These are phyloP conservation scores for Helotiales sp. DNA, from an alignment of 2,329 filamentous ascomycete species.

Conservation along the genomic window DNA sequence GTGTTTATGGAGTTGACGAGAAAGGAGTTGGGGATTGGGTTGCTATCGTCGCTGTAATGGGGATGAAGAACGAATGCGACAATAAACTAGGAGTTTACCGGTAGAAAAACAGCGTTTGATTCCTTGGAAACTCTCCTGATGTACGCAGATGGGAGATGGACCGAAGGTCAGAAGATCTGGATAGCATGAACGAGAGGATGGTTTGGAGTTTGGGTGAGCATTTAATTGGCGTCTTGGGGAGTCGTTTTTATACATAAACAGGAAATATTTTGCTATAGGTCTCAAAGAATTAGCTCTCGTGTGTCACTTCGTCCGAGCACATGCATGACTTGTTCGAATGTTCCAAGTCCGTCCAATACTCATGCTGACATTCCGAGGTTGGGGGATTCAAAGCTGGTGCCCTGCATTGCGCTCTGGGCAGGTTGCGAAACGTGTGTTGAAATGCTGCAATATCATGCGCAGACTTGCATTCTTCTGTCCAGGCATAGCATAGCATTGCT, in stretches of 20 bases:
- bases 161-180: not conserved
- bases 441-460: conserved; percentile 13
- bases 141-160: not conserved
- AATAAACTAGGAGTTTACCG: no score
- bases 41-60: not conserved
- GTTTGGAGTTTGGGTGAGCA: conserved; percentile 16
- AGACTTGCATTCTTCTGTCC: not conserved
- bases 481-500: conserved; percentile 9
- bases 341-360: conserved; percentile 4
- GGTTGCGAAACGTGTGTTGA: conserved; percentile 16
- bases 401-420: conserved; percentile 2
- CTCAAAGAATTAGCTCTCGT: not conserved
- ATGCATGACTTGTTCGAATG: not conserved
- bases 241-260: conserved; percentile 15
- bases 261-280: not conserved
- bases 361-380: not conserved
- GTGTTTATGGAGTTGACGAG: not conserved
- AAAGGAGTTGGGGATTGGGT: not conserved
- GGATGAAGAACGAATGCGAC: conserved; percentile 2
- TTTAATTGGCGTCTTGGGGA: conserved; percentile 13
- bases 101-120: no score
- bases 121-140: conserved; percentile 5
- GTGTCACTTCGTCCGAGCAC: conserved; percentile 1
- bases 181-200: conserved; percentile 4
- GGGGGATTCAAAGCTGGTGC: not conserved